Evolutionary conservation across 192 early-diverging fungal species (phyloP).

Genomic region (Coemansia sp.): DNA sequence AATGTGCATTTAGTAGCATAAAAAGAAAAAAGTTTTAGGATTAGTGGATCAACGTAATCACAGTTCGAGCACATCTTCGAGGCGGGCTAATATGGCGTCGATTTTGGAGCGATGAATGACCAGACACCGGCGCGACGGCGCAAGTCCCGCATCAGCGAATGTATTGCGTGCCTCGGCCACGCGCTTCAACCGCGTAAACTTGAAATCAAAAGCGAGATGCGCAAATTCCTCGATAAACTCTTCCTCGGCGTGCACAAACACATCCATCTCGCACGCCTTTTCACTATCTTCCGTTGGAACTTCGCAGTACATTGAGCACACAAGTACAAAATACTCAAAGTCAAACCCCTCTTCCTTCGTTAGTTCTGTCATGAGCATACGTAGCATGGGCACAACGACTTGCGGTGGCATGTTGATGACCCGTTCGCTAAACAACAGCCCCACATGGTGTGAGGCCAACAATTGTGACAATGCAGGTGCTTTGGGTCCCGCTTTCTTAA

Average conservation of each 20-base stretch:
- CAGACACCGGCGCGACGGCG: constrained; percentile 67
- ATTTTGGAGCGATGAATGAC: constrained; percentile 59
- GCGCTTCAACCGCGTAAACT: constrained; percentile 67
- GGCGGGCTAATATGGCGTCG: constrained; percentile 10
- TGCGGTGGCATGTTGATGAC: constrained; percentile 97
- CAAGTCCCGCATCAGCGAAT: constrained; percentile 85
- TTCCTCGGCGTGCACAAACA: constrained; percentile 90
- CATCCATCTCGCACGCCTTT: constrained; percentile 7
- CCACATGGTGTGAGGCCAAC: constrained; percentile 51
- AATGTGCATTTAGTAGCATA: background rate
- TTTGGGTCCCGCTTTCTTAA: constrained; percentile 58
- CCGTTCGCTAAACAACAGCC: constrained; percentile 79
- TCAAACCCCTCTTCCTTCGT: constrained; percentile 71
- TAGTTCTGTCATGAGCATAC: constrained; percentile 83
- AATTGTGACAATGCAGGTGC: constrained; percentile 16
- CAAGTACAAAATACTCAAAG: constrained; percentile 78
- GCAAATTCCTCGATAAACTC: constrained; percentile 83
- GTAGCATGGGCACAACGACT: constrained; percentile 86
- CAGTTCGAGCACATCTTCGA: constrained; percentile 19
- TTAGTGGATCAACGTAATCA: constrained; percentile 9
- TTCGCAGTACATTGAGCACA: constrained; percentile 82
- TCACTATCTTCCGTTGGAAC: constrained; percentile 56
- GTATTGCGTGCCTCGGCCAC: constrained; percentile 73
- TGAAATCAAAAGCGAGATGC: constrained; percentile 74
- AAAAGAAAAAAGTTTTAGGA: constrained; percentile 4